Conservation (phyloP, 176 grass and related monocot species). For the Hsuehochloa calcarea region DNA sequence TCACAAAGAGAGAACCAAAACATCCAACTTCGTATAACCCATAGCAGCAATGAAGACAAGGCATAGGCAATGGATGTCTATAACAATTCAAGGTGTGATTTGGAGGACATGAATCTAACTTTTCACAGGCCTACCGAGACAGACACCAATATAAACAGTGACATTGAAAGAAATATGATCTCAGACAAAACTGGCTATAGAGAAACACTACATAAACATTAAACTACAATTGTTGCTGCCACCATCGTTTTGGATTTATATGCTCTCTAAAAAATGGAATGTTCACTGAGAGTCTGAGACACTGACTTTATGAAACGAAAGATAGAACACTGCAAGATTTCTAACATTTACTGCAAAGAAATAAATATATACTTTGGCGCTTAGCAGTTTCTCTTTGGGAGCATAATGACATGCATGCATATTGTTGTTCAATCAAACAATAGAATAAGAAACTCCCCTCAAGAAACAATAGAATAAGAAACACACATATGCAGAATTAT, state of each 20-base stretch:
- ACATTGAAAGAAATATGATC: slow-evolving; percentile 14
- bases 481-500: too few relatives aligned
- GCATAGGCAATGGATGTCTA: not conserved
- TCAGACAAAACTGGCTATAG: slow-evolving; percentile 1
- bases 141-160: not conserved
- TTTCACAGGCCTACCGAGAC: not conserved
- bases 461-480: too few relatives aligned
- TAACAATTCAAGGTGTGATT: slow-evolving; percentile 14
- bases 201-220: not conserved
- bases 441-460: too few relatives aligned
- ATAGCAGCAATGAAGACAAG: not conserved
- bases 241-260: slow-evolving; percentile 8
- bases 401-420: too few relatives aligned
- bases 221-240: slow-evolving; percentile 3
- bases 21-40: not conserved
- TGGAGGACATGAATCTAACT: slow-evolving; percentile 13
- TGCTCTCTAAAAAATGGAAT: not conserved
- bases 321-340: not conserved
- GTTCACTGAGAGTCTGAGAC: not conserved
- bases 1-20: not conserved
- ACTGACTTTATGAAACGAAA: not conserved
- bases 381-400: too few relatives aligned
- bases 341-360: not conserved
- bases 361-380: not conserved
- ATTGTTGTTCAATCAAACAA: too few relatives aligned